Percentiles rank a stretch among this genome's conserved stretches.
Evolutionary conservation across 805 yeast genomes (phyloP).

Genomic region (Yarrowia phangngaensis): DNA sequence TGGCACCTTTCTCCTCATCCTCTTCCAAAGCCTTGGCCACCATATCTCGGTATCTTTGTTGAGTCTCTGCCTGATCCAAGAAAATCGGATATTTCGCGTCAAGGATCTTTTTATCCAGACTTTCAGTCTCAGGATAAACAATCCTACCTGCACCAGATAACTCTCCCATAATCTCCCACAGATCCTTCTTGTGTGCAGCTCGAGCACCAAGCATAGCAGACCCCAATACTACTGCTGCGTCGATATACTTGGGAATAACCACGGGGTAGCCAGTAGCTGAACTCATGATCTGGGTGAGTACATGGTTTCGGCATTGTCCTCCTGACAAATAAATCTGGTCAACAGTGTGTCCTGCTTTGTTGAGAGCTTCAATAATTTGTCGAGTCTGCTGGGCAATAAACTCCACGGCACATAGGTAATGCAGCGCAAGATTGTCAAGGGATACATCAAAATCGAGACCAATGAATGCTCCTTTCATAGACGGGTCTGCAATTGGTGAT

Average conservation of each 20-base stretch:
- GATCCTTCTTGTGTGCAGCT: slow-evolving; percentile 55
- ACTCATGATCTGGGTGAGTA: slow-evolving; percentile 84
- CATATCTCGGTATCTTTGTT: slow-evolving; percentile 66
- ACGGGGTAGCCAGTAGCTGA: slow-evolving; percentile 91
- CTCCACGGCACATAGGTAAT: slow-evolving; percentile 91
- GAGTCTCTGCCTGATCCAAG: slow-evolving; percentile 81
- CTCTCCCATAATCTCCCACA: slow-evolving; percentile 84
- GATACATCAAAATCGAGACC: slow-evolving; percentile 92
- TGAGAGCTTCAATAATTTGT: slow-evolving; percentile 87
- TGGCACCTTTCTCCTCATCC: slow-evolving; percentile 5
- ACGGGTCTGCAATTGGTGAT: slow-evolving; percentile 94
- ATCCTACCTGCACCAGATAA: slow-evolving; percentile 81
- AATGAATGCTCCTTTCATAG: slow-evolving; percentile 85
- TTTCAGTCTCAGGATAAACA: slow-evolving; percentile 60
- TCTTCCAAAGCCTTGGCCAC: slow-evolving; percentile 40
- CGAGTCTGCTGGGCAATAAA: slow-evolving; percentile 97
- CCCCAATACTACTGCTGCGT: slow-evolving; percentile 96
- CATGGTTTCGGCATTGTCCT: slow-evolving; percentile 91
- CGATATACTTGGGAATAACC: slow-evolving; percentile 89
- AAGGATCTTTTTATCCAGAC: slow-evolving; percentile 67
- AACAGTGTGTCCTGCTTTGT: slow-evolving; percentile 70
- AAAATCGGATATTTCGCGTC: slow-evolving; percentile 78
- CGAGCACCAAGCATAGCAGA: slow-evolving; percentile 92
- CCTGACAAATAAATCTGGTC: slow-evolving; percentile 84
- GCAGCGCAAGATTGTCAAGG: slow-evolving; percentile 76